Evolutionary conservation across 768 basidiomycete genomes (phyloP).

Genomic region (Boletus rex-veris): DNA sequence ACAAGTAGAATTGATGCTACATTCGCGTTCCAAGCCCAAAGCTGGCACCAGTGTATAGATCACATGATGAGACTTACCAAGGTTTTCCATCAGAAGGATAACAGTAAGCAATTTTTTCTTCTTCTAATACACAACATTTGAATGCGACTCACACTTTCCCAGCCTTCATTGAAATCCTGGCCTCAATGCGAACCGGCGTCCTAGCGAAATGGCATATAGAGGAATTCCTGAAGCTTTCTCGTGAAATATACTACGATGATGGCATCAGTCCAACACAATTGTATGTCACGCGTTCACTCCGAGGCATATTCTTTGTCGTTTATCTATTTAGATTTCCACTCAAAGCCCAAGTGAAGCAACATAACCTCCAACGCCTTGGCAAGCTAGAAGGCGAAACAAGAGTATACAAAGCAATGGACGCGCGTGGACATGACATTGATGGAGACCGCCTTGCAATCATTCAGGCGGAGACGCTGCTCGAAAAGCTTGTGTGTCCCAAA

Average conservation of each 20-base stretch:
- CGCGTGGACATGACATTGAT: constrained; percentile 41
- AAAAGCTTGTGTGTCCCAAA: constrained; percentile 48
- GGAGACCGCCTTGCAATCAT: constrained; percentile 29
- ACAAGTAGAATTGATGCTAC: constrained; percentile 47
- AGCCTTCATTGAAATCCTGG: constrained; percentile 95
- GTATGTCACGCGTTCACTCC: constrained; percentile 41
- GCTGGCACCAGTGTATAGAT: constrained; percentile 55
- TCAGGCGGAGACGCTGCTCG: constrained; percentile 35
- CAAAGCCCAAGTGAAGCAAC: constrained; percentile 25
- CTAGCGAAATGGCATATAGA: constrained; percentile 61
- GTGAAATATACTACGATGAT: constrained; percentile 70
- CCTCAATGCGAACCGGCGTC: constrained; percentile 91
- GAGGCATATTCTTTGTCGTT: background rate
- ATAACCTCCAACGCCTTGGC: constrained; percentile 21
- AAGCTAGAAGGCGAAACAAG: constrained; percentile 26
- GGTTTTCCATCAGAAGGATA: constrained; percentile 73
- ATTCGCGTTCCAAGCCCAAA: constrained; percentile 64
- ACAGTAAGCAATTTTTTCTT: constrained; percentile 30
- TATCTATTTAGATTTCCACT: constrained; percentile 23
- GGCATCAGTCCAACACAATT: constrained; percentile 86
- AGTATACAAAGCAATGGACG: constrained; percentile 43
- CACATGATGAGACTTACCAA: constrained; percentile 47
- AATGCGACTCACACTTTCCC: background rate
- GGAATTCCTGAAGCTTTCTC: constrained; percentile 63
- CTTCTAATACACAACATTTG: background rate